Conservation (phyloP, 495 filamentous ascomycete species). For the Amniculicola lignicola region DNA sequence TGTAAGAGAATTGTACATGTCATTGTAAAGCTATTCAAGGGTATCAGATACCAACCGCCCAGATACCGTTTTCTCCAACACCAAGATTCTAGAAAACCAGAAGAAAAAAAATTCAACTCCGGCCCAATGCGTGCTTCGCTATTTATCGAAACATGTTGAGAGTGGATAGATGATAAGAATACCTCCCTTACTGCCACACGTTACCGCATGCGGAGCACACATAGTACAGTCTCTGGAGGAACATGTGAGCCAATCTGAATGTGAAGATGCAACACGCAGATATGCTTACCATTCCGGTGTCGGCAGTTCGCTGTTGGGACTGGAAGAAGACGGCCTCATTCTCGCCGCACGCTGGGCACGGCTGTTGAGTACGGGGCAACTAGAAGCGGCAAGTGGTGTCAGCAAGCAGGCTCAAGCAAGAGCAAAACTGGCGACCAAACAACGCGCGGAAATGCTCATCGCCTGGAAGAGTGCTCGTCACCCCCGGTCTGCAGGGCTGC, state of each 20-base stretch:
- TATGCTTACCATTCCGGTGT: slow-evolving; percentile 90
- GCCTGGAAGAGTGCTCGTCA: slow-evolving; percentile 29
- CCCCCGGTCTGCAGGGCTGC: slow-evolving; percentile 9
- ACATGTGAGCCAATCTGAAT: no score
- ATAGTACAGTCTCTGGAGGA: no score
- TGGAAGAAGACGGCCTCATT: slow-evolving; percentile 95
- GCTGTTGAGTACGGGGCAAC: slow-evolving; percentile 80
- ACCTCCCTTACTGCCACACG: slow-evolving; percentile 59
- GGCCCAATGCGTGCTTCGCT: slow-evolving; percentile 15
- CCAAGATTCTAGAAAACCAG: no score
- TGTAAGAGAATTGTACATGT: slow-evolving; percentile 3
- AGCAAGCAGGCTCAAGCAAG: slow-evolving; percentile 35
- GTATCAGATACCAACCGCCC: slow-evolving; percentile 30
- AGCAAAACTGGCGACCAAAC: slow-evolving; percentile 28
- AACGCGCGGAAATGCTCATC: slow-evolving; percentile 32
- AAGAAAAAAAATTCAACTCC: slow-evolving; percentile 12
- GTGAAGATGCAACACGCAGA: background rate
- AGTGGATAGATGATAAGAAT: background rate
- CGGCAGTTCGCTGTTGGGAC: slow-evolving; percentile 90
- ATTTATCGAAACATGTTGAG: no score
- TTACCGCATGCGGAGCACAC: slow-evolving; percentile 87
- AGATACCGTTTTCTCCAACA: slow-evolving; percentile 31
- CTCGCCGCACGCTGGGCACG: slow-evolving; percentile 79
- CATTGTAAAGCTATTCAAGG: slow-evolving; percentile 21
- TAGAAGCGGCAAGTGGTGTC: slow-evolving; percentile 43